A percentile compares a stretch with the other conserved stretches of the same genome.
These are phyloP conservation scores for Aurinia saxatilis DNA, from an alignment of 345 rosid species.

Conservation along the genomic window DNA sequence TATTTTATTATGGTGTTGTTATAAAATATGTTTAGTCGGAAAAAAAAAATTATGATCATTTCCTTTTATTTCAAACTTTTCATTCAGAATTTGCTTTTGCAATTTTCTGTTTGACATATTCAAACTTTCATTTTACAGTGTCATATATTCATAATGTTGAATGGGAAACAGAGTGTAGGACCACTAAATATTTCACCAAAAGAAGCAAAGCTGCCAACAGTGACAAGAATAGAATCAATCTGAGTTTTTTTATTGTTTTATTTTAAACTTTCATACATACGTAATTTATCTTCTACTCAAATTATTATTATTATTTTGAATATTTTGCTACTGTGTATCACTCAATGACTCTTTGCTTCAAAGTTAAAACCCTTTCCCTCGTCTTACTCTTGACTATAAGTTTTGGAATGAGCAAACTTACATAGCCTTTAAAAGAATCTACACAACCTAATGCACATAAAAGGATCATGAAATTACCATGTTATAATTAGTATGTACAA, in stretches of 20 bases:
- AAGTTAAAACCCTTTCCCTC: not conserved
- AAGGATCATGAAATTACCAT: not conserved
- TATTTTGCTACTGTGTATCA: not conserved
- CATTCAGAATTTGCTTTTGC: not conserved
- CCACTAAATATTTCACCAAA: conserved; percentile 9
- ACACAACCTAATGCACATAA: not conserved
- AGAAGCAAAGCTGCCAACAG: not conserved
- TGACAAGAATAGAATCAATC: conserved; percentile 21
- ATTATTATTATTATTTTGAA: not conserved
- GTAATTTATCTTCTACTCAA: not conserved
- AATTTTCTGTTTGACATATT: not conserved
- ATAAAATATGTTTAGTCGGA: too few relatives aligned
- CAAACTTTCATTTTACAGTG: not conserved
- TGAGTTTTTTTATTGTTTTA: not conserved
- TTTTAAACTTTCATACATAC: not conserved
- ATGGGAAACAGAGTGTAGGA: conserved; percentile 1
- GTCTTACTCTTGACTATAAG: not conserved
- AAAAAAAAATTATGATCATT: too few relatives aligned
- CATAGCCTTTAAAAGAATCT: not conserved
- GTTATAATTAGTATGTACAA: not conserved
- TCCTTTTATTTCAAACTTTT: not conserved
- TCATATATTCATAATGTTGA: not conserved
- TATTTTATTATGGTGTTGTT: too few relatives aligned
- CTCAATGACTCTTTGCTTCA: not conserved
- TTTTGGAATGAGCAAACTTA: not conserved